Percentiles rank a stretch among this genome's conserved stretches.
phyloP scores from a whole-genome alignment of 805 yeast genomes.

The Kuraishia molischiana region DNA sequence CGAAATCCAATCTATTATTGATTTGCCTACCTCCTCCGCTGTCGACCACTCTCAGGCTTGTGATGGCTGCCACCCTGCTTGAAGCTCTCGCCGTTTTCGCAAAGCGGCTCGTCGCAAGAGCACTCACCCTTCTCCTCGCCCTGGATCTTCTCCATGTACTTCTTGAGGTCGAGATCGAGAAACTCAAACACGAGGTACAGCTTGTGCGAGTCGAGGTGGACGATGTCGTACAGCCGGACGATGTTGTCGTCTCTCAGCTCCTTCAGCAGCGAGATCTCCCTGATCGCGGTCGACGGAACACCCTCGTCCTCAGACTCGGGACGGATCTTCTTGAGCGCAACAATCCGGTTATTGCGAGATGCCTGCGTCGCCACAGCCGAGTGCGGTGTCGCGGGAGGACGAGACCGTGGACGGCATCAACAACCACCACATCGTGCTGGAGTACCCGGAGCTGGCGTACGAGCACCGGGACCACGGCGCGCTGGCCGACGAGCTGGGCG shows the following conservation, averaged over 20 bases:
- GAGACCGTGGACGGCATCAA: conserved; percentile 21
- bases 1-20: too few species aligned
- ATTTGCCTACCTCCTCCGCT: too few species aligned
- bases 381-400: too few species aligned
- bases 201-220: conserved; percentile 90
- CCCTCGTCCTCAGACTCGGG: conserved; percentile 97
- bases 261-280: conserved; percentile 90
- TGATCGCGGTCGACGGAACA: conserved; percentile 95
- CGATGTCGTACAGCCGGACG: conserved; percentile 85
- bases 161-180: conserved; percentile 88
- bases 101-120: too few species aligned
- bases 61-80: too few species aligned
- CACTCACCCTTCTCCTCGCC: conserved; percentile 85
- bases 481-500: conserved; percentile 28
- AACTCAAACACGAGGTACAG: conserved; percentile 89
- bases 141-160: conserved; percentile 93
- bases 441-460: conserved; percentile 34
- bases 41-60: too few species aligned
- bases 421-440: conserved; percentile 21
- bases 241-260: conserved; percentile 92
- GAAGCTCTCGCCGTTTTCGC: too few species aligned
- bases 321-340: conserved; percentile 91
- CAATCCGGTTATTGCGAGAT: conserved; percentile 88
- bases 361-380: too few species aligned
- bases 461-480: conserved; percentile 24